Percentiles rank a stretch among this genome's conserved stretches.
These are phyloP conservation scores for Jatropha curcas DNA, from an alignment of 345 rosid species.

Conservation along the genomic window DNA sequence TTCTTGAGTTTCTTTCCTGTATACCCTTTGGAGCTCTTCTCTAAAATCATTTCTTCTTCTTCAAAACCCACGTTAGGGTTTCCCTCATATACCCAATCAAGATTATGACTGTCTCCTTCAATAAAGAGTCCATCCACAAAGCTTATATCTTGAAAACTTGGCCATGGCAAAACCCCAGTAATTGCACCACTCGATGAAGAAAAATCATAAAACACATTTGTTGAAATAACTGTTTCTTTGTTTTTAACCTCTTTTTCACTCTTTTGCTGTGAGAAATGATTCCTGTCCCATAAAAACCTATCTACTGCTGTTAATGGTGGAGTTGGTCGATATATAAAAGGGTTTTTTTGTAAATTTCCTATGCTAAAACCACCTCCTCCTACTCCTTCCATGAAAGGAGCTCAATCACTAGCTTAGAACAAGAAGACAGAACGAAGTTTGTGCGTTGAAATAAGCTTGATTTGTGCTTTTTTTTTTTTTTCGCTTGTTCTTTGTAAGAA, in stretches of 20 bases:
- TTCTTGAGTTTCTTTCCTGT: slow-evolving; percentile 48
- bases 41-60: slow-evolving; percentile 14
- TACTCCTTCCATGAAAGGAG: slow-evolving; percentile 40
- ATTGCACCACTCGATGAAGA: slow-evolving; percentile 23
- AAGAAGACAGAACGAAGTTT: slow-evolving; percentile 8
- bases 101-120: slow-evolving; percentile 1
- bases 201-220: slow-evolving; percentile 27
- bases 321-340: slow-evolving; percentile 32
- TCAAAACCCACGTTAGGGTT: slow-evolving; percentile 30
- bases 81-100: slow-evolving; percentile 27
- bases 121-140: slow-evolving; percentile 34
- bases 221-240: slow-evolving; percentile 21
- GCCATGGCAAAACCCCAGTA: slow-evolving; percentile 20
- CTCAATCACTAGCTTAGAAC: no score
- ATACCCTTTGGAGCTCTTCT: slow-evolving; percentile 27
- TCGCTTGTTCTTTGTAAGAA: slow-evolving; percentile 21
- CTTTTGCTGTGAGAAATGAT: slow-evolving; percentile 27
- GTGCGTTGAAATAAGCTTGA: slow-evolving; percentile 28
- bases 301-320: slow-evolving; percentile 82
- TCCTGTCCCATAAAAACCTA: slow-evolving; percentile 65
- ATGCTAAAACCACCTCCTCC: slow-evolving; percentile 18
- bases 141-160: slow-evolving; percentile 37
- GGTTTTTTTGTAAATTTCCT: slow-evolving; percentile 25
- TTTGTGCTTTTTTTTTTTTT: slow-evolving; percentile 12
- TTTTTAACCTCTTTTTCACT: slow-evolving; percentile 22